A percentile compares a stretch with the other conserved stretches of the same genome.
phyloP scores from a whole-genome alignment of 2,329 filamentous ascomycete species.

The Ceratocystis destructans region DNA sequence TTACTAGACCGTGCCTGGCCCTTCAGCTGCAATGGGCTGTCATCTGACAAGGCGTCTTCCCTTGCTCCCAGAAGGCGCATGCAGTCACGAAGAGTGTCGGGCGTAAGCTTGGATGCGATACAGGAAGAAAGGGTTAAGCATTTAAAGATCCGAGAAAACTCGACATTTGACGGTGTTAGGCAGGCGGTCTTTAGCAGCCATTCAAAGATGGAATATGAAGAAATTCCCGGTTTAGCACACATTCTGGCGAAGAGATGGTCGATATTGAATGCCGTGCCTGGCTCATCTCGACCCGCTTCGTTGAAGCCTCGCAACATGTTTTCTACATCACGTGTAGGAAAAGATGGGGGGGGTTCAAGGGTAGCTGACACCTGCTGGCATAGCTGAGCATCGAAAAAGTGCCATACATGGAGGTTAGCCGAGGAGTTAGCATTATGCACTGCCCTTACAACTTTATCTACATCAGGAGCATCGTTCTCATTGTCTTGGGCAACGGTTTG shows the following conservation, averaged over 20 bases:
- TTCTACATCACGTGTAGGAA: neutral
- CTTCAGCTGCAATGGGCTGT: constrained; percentile 2
- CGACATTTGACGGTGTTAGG: neutral
- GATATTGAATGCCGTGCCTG: neutral
- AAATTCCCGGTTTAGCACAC: neutral
- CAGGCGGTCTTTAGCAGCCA: constrained; percentile 53
- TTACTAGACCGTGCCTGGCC: neutral
- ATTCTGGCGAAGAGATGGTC: constrained; percentile 2
- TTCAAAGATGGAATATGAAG: constrained; percentile 51
- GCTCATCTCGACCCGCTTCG: constrained; percentile 32
- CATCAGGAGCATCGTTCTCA: constrained; percentile 12
- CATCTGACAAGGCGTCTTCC: constrained; percentile 11
- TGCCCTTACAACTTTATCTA: constrained; percentile 19
- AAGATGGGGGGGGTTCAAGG: neutral
- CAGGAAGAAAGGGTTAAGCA: constrained; percentile 8
- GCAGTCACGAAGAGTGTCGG: constrained; percentile 9
- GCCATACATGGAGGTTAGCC: constrained; percentile 9
- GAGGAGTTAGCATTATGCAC: constrained; percentile 7
- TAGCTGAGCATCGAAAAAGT: neutral
- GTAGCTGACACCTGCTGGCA: neutral
- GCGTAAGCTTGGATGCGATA: neutral
- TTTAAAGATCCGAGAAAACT: constrained; percentile 5
- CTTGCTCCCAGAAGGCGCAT: constrained; percentile 13
- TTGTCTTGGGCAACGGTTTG: constrained; percentile 10
- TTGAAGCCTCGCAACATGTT: constrained; percentile 18